A percentile compares a stretch with the other conserved stretches of the same genome.
These are phyloP conservation scores for Marasmius oreades DNA, from an alignment of 1,284 basidiomycete species.

Conservation along the genomic window DNA sequence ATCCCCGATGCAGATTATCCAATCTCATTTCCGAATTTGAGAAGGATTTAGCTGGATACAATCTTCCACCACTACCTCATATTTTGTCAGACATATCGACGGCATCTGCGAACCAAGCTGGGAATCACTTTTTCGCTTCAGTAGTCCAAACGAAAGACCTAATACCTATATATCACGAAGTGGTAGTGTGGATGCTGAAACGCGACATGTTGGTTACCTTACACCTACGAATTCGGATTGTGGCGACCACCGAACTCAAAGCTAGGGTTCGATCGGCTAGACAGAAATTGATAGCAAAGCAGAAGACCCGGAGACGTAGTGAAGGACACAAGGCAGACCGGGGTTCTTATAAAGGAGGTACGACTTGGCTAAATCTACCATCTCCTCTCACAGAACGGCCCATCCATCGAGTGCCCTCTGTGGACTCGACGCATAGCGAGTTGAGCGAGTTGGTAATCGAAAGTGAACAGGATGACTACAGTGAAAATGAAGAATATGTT, in stretches of 20 bases:
- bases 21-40: constrained; percentile 64
- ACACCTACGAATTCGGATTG: constrained; percentile 82
- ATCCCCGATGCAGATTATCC: constrained; percentile 44
- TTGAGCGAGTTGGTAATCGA: constrained; percentile 37
- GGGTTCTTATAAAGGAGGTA: constrained; percentile 15
- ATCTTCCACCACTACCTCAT: constrained; percentile 68
- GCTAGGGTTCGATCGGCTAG: constrained; percentile 48
- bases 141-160: constrained; percentile 67
- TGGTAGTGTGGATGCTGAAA: constrained; percentile 91
- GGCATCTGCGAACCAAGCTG: constrained; percentile 54
- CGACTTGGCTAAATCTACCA: constrained; percentile 43
- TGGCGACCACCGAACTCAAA: constrained; percentile 80
- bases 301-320: constrained; percentile 6
- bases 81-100: constrained; percentile 74
- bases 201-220: constrained; percentile 83
- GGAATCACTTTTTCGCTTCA: constrained; percentile 74
- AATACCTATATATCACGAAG: constrained; percentile 72
- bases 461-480: constrained; percentile 30
- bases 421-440: constrained; percentile 37
- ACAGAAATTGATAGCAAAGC: constrained; percentile 28
- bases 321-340: not conserved
- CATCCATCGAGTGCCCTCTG: constrained; percentile 35
- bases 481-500: constrained; percentile 26
- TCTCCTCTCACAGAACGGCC: constrained; percentile 45
- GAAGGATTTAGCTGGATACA: constrained; percentile 57